Evolutionary conservation across 805 yeast genomes (phyloP).

Genomic region (Wickerhamomyces chambardii): DNA sequence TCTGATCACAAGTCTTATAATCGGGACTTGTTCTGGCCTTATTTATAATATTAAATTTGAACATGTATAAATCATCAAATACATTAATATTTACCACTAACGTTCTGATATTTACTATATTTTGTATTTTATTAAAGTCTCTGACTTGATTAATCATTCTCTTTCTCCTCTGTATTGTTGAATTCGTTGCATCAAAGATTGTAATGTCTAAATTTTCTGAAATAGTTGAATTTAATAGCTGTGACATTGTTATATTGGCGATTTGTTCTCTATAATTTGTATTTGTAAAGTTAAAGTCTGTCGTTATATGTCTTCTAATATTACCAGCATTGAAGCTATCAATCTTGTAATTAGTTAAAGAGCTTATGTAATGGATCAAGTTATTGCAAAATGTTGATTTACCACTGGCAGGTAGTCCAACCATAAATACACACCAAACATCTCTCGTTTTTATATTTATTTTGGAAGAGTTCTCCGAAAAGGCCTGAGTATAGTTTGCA

Average conservation of each 20-base stretch:
- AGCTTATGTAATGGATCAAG: slow-evolving; percentile 24
- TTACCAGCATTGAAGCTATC: slow-evolving; percentile 67
- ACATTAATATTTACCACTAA: not conserved
- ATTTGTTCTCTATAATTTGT: slow-evolving; percentile 36
- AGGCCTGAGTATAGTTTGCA: too few species aligned
- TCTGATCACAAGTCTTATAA: slow-evolving; percentile 27
- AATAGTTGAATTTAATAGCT: slow-evolving; percentile 32
- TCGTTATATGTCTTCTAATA: slow-evolving; percentile 38
- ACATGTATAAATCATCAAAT: not conserved
- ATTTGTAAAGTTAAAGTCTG: slow-evolving; percentile 29
- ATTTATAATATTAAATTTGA: too few species aligned
- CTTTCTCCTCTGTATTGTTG: slow-evolving; percentile 33
- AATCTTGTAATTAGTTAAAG: slow-evolving; percentile 18
- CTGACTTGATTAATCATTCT: slow-evolving; percentile 12
- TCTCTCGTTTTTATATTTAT: not conserved
- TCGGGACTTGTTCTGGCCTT: slow-evolving; percentile 1
- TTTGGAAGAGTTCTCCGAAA: too few species aligned
- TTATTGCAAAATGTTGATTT: slow-evolving; percentile 66
- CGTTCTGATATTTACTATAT: slow-evolving; percentile 3
- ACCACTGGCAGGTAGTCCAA: slow-evolving; percentile 74
- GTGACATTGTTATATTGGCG: slow-evolving; percentile 42
- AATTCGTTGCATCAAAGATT: slow-evolving; percentile 54
- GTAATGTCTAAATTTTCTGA: slow-evolving; percentile 39
- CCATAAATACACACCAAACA: slow-evolving; percentile 52
- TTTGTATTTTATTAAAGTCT: slow-evolving; percentile 14